A percentile compares a stretch with the other conserved stretches of the same genome.
phyloP scores from a whole-genome alignment of 2,329 filamentous ascomycete genomes.

The Ustulina deusta region DNA sequence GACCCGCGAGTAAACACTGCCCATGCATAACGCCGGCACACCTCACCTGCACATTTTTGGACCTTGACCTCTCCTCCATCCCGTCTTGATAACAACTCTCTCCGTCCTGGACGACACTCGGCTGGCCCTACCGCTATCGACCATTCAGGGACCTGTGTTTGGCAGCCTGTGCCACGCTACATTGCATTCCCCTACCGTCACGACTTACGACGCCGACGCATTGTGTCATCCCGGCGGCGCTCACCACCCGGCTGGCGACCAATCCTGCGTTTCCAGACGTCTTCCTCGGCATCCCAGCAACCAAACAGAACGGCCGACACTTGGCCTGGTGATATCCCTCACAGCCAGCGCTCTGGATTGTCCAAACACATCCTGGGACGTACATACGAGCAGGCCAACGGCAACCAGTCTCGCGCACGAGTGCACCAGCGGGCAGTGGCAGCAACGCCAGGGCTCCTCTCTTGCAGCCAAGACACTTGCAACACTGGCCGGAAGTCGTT shows the following conservation, averaged over 20 bases:
- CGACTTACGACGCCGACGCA: slow-evolving; percentile 41
- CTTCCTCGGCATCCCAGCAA: slow-evolving; percentile 39
- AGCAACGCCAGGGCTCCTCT: slow-evolving; percentile 8
- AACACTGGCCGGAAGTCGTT: slow-evolving; percentile 24
- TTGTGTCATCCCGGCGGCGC: slow-evolving; percentile 46
- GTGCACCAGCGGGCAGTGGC: slow-evolving; percentile 22
- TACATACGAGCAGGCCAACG: slow-evolving; percentile 25
- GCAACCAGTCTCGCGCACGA: slow-evolving; percentile 25
- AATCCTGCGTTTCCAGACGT: slow-evolving; percentile 42
- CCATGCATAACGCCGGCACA: slow-evolving; percentile 16
- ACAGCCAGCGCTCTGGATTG: slow-evolving; percentile 19
- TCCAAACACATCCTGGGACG: slow-evolving; percentile 17
- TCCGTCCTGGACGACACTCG: slow-evolving; percentile 34
- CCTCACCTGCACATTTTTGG: slow-evolving; percentile 13
- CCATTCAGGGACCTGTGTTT: slow-evolving; percentile 24
- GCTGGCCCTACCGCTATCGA: slow-evolving; percentile 38
- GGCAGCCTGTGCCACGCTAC: slow-evolving; percentile 35
- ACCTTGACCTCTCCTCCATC: slow-evolving; percentile 7
- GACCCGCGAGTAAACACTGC: slow-evolving; percentile 10
- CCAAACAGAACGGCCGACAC: slow-evolving; percentile 37
- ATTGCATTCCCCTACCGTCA: slow-evolving; percentile 34
- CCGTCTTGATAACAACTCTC: slow-evolving; percentile 27
- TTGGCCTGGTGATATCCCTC: slow-evolving; percentile 26
- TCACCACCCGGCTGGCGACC: slow-evolving; percentile 38
- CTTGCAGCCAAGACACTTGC: slow-evolving; percentile 20